A percentile compares a stretch with the other conserved stretches of the same genome.
Conservation (phyloP, 495 filamentous ascomycete genomes). For the Hypoxylon perforatum region DNA sequence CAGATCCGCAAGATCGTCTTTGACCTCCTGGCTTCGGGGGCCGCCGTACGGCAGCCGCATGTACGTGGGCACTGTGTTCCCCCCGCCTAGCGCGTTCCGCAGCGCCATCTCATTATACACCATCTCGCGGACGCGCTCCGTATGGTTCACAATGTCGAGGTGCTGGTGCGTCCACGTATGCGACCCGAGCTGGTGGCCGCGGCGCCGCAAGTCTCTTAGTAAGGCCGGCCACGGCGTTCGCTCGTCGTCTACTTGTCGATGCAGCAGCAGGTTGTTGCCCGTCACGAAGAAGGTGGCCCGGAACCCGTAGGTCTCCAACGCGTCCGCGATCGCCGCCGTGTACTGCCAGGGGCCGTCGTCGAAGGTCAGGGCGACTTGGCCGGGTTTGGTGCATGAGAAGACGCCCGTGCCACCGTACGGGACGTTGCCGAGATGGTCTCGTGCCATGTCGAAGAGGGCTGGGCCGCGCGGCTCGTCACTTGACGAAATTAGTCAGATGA, state of each 20-base stretch:
- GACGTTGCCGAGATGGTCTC: constrained; percentile 60
- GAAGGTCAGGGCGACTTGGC: constrained; percentile 73
- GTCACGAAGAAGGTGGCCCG: constrained; percentile 77
- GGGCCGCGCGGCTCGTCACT: constrained; percentile 12
- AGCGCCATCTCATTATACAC: constrained; percentile 76
- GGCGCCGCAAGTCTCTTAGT: constrained; percentile 64
- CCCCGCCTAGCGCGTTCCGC: constrained; percentile 71
- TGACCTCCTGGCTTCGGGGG: constrained; percentile 60
- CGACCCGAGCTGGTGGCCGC: constrained; percentile 76
- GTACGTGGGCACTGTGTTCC: constrained; percentile 76
- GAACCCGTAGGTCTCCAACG: constrained; percentile 63
- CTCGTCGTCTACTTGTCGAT: constrained; percentile 50
- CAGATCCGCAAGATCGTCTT: constrained; percentile 60
- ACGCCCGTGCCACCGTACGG: constrained; percentile 65
- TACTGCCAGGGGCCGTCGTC: constrained; percentile 75
- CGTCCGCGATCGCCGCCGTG: constrained; percentile 67
- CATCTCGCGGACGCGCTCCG: constrained; percentile 67
- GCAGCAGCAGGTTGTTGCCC: constrained; percentile 65
- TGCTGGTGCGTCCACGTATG: constrained; percentile 80
- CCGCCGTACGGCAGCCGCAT: constrained; percentile 78
- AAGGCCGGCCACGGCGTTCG: constrained; percentile 24
- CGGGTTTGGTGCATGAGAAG: constrained; percentile 67
- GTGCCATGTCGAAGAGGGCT: constrained; percentile 51
- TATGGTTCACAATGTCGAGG: constrained; percentile 61
- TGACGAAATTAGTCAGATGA: neutral